A percentile compares a stretch with the other conserved stretches of the same genome.
Evolutionary conservation across 495 filamentous ascomycete genomes (phyloP).

Genomic region (Lineolata rhizophorae): DNA sequence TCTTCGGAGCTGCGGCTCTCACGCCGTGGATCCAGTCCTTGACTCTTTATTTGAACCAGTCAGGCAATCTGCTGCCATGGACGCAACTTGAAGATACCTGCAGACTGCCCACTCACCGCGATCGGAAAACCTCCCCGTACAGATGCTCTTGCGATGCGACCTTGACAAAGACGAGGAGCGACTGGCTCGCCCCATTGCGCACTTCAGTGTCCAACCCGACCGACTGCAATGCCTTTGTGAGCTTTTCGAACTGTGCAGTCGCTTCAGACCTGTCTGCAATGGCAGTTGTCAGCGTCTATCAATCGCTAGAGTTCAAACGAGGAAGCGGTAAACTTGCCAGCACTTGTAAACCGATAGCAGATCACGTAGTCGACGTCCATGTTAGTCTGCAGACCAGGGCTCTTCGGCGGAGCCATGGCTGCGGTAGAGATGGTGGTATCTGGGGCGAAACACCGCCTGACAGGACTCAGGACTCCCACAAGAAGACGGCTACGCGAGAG

Average conservation of each 20-base stretch:
- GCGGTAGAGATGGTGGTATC: too few relatives aligned
- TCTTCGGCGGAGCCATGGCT: slow-evolving; percentile 13
- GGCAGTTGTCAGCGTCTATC: slow-evolving; percentile 7
- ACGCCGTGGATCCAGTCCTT: slow-evolving; percentile 95
- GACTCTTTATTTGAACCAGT: too few relatives aligned
- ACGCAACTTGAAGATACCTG: background rate
- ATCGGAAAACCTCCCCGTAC: slow-evolving; percentile 27
- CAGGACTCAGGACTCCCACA: too few relatives aligned
- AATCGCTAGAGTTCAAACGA: background rate
- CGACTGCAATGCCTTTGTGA: slow-evolving; percentile 45
- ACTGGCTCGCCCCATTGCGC: slow-evolving; percentile 52
- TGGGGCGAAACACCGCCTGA: too few relatives aligned
- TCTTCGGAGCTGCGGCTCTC: slow-evolving; percentile 53
- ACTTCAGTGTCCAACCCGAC: slow-evolving; percentile 74
- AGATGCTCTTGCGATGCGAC: slow-evolving; percentile 45
- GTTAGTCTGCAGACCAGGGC: slow-evolving; percentile 24
- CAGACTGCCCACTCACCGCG: slow-evolving; percentile 24
- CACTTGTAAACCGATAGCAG: slow-evolving; percentile 45
- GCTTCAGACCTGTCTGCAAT: slow-evolving; percentile 41
- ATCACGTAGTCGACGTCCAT: slow-evolving; percentile 86
- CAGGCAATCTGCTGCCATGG: too few relatives aligned
- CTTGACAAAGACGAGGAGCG: slow-evolving; percentile 65
- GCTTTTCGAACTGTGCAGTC: slow-evolving; percentile 45
- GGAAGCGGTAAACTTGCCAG: slow-evolving; percentile 23
- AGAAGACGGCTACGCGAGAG: too few relatives aligned